Evolutionary conservation across 257 asterid species (phyloP), one percentile per base, ranked within the genome.

Genomic region (Mitragyna speciosa): DNA sequence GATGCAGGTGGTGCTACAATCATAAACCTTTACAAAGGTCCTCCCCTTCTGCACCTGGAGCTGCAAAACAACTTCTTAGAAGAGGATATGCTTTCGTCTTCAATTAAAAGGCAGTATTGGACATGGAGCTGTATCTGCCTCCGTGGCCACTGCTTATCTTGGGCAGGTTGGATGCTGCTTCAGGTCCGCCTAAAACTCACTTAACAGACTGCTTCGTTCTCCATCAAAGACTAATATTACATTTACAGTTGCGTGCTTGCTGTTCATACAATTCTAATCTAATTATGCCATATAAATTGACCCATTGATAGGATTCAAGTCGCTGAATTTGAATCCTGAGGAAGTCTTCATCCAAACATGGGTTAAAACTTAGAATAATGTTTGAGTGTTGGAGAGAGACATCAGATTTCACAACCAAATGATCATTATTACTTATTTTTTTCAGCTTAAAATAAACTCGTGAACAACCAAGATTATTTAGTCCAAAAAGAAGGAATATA

Each of bases 91-190:
- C 70, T 20, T 64, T 33, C 64, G 33, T 81, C 91, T 82, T 39
- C 87, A 61, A 78, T 58, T 45, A 85, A 80, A 68, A 73, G 70
- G 66, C 87, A 92, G 85, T 87, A 79, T 88, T 92, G 96, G 96
- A 90, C 98, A 61, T 88, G 90, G 91, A 97, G 98, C 41, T 91
- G 97, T 81, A 73, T 92, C 45, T 94, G 89, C 85, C 84, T 93
- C 75, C 84, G 92, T 45, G 92, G 91, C 73, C 97, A 94, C 82
- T 91, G 97, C 90, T 87, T 94, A 82, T 92, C 97, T 41, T 94
- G 97, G 98, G 97, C 98, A 79, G 97, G 91, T 52, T 92, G 95
- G 97, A 92, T 94, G 97, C 96, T 92, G 71, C 90, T 92, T 84
- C 97, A 93, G 94, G 97, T 90, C 73, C 48, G 75, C 75, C 70